Base-by-base conservation (phyloP, 495 filamentous ascomycete genomes). In the Penicillium soppii region DNA sequence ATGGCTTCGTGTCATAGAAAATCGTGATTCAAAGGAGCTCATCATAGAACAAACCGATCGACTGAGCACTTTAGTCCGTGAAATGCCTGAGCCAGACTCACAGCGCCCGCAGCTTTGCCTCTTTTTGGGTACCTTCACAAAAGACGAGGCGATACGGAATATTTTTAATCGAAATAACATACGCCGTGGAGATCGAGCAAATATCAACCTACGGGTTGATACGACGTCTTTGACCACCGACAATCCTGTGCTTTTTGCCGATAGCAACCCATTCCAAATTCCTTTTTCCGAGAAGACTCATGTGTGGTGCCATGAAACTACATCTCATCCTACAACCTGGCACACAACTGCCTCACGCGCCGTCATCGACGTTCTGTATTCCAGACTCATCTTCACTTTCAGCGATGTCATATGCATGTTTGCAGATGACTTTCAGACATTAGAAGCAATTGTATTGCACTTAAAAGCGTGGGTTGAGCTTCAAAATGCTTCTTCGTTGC, bases 381-480 rank as follows among this genome's bases (percentile, higher is more conserved):
- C 58, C 13, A 53, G 53, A 15, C 50, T 68, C n/a, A 38, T 69
- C 16, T 61, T 51, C 44, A 40, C 48, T 13, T 70, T 70, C 39
- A 57, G 47, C 43, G 51, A 70, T 35, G 33, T 67, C 8, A 45
- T 70, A 26, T 70, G 49, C 27, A 52, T 70, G 37, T 70, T 70
- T 52, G 52, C 55, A 6, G 56, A 63, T 59, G 53, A 70, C 40
- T 53, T 70, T 50, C 16, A 27, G 19, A 53, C 53, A 10, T 53
- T 63, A n/a, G 43, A 55, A 43, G 53, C 51, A n/a, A 53, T 65
- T 17, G 23, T 54, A 12, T 25, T 43, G n/a, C 47, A 30, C n/a
- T 37, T 68, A 13, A 43, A 52, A 19, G 26, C 43, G 1, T 70
- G 54, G 57, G 20, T 56, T 16, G 47, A 60, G 45, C 27, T 57